A percentile compares a stretch with the other conserved stretches of the same genome.
These are phyloP conservation scores for Naganishia sp. DNA, from an alignment of 1,284 basidiomycete genomes.

Conservation along the genomic window DNA sequence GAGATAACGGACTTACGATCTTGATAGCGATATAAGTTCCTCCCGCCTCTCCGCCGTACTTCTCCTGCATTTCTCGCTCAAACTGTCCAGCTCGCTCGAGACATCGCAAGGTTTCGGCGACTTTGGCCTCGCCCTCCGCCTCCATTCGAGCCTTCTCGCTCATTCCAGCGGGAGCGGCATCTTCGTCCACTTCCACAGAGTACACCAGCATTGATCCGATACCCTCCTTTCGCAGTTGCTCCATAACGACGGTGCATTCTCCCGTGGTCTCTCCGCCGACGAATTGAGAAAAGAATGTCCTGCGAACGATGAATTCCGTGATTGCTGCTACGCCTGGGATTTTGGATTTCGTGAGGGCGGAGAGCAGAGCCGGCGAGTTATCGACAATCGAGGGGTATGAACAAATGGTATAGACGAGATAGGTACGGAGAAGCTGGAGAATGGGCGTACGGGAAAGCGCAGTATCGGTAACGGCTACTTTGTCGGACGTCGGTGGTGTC, in stretches of 20 bases:
- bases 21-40: slow-evolving; percentile 82
- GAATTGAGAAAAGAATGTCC: slow-evolving; percentile 82
- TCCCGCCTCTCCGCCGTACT: slow-evolving; percentile 38
- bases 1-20: slow-evolving; percentile 58
- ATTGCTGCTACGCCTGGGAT: slow-evolving; percentile 68
- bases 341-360: slow-evolving; percentile 58
- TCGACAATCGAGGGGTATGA: slow-evolving; percentile 77
- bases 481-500: background rate
- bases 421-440: slow-evolving; percentile 63
- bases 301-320: slow-evolving; percentile 70
- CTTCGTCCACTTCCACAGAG: slow-evolving; percentile 77
- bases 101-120: slow-evolving; percentile 69
- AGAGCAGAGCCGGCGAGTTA: slow-evolving; percentile 70
- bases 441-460: slow-evolving; percentile 34
- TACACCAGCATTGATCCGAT: slow-evolving; percentile 81
- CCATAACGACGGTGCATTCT: slow-evolving; percentile 67
- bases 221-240: slow-evolving; percentile 64
- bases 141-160: slow-evolving; percentile 35
- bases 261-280: slow-evolving; percentile 82
- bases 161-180: slow-evolving; percentile 45
- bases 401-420: slow-evolving; percentile 77
- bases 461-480: slow-evolving; percentile 14
- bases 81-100: slow-evolving; percentile 77
- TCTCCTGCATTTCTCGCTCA: slow-evolving; percentile 59
- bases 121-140: slow-evolving; percentile 60